phyloP scores from a whole-genome alignment of 192 early-diverging fungal genomes.

The Linderina pennispora region DNA sequence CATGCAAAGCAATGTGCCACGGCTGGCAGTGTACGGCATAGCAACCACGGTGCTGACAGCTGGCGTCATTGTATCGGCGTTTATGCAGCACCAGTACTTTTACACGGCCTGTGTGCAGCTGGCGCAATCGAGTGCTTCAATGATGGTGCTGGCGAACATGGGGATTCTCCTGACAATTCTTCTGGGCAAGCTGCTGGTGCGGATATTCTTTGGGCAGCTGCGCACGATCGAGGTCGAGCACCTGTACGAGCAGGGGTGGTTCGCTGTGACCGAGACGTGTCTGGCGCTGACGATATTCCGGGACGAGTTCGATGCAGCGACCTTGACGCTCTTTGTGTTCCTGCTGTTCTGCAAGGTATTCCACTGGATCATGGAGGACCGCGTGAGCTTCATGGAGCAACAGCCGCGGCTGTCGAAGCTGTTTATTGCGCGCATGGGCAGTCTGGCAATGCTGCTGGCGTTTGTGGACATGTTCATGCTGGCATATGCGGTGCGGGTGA shows the following conservation, averaged over 20 bases:
- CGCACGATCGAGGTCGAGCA: slow-evolving; percentile 95
- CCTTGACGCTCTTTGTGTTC: slow-evolving; percentile 78
- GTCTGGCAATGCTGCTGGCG: slow-evolving; percentile 50
- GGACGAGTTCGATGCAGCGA: slow-evolving; percentile 88
- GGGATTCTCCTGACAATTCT: slow-evolving; percentile 73
- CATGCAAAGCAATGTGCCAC: slow-evolving; percentile 21
- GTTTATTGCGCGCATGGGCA: slow-evolving; percentile 21
- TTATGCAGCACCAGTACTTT: slow-evolving; percentile 72
- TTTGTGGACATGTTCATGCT: slow-evolving; percentile 72
- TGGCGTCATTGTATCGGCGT: slow-evolving; percentile 57
- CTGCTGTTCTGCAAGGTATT: slow-evolving; percentile 91
- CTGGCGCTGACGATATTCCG: slow-evolving; percentile 94
- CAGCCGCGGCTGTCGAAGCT: slow-evolving; percentile 23
- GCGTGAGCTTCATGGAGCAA: slow-evolving; percentile 74
- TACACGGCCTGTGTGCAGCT: slow-evolving; percentile 88
- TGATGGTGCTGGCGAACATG: slow-evolving; percentile 85
- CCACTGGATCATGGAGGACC: slow-evolving; percentile 92
- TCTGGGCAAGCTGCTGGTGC: slow-evolving; percentile 67
- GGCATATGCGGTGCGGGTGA: slow-evolving; percentile 57
- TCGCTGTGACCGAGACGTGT: slow-evolving; percentile 94
- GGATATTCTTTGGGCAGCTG: slow-evolving; percentile 87
- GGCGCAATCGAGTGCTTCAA: slow-evolving; percentile 76
- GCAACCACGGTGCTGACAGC: slow-evolving; percentile 59
- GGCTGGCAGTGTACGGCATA: slow-evolving; percentile 67
- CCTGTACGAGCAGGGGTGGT: slow-evolving; percentile 97